These are phyloP conservation scores for Cytidiella melzeri DNA, from an alignment of 768 basidiomycete genomes.

Conservation along the genomic window DNA sequence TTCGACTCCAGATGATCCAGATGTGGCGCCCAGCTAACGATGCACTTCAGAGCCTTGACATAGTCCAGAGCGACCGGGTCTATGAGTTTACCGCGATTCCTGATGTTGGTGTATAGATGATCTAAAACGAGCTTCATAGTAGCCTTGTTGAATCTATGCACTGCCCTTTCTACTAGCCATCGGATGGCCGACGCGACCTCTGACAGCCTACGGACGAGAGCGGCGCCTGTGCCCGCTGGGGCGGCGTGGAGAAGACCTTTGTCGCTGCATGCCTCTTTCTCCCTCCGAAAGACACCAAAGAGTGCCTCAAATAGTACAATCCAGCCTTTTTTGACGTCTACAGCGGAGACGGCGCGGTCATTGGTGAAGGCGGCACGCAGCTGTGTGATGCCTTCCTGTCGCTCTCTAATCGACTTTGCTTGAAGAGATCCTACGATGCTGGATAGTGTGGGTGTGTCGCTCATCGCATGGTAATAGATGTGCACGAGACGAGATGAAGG, in stretches of 20 bases:
- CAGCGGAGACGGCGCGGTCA: conserved; percentile 36
- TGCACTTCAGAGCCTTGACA: conserved; percentile 62
- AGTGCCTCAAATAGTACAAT: conserved; percentile 65
- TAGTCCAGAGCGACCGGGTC: conserved; percentile 70
- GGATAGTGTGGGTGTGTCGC: neutral
- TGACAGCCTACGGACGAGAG: conserved; percentile 53
- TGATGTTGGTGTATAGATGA: conserved; percentile 59
- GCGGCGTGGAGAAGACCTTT: conserved; percentile 33
- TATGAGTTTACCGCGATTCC: conserved; percentile 47
- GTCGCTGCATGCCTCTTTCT: conserved; percentile 46
- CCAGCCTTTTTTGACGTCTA: conserved; percentile 48
- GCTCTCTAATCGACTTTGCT: conserved; percentile 62
- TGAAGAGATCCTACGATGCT: conserved; percentile 31
- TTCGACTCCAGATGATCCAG: conserved; percentile 64
- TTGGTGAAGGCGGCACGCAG: conserved; percentile 48
- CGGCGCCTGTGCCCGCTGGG: conserved; percentile 33
- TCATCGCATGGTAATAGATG: neutral
- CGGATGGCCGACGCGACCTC: conserved; percentile 65
- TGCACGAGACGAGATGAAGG: too few relatives aligned
- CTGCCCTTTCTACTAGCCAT: conserved; percentile 63
- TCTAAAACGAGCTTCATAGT: conserved; percentile 51
- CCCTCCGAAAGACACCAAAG: conserved; percentile 57
- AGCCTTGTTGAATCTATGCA: conserved; percentile 48
- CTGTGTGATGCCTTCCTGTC: conserved; percentile 53
- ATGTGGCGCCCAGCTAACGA: conserved; percentile 68